Base-by-base conservation (phyloP, 768 basidiomycete species). In the Trametes punicea region DNA sequence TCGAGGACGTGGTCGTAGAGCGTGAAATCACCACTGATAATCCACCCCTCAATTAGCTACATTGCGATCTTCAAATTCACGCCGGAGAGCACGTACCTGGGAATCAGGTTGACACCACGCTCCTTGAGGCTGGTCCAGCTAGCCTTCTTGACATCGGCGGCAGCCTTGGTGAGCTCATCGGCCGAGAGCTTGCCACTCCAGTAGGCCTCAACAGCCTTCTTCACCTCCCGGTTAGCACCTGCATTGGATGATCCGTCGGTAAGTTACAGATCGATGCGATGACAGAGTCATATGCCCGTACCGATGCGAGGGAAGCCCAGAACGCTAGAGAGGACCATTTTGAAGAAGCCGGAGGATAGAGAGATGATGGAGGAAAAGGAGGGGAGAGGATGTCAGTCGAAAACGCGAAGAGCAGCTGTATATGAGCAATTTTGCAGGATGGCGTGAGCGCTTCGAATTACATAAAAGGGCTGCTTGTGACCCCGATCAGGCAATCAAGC, bases 1-100 rank as follows among this genome's bases (percentile, higher is more conserved):
- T 98, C 96, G 67, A 98, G 86, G 71, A 98, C 92, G 73, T 98
- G 96, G 75, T 98, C 96, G 73, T 98, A 99, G 60, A 99, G 85
- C 30, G 97, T 90, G 74, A 99, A 99, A 70, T 98, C 97, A 67
- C 96, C 96, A 67, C 97, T 99, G 31, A 45, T 46, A 56, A 49
- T 39, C 25, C 11, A 44, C 33, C 13, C 8, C 51, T 47, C 51
- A 29, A 51, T 60, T 18, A 58, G n/a, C 42, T 54, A 44, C 44
- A 56, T 16, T 6, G 38, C 34, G 57, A 63, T 53, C 41, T 55
- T 50, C 53, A 41, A 41, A 55, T 64, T 55, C 62, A 62, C 56
- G 31, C 31, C 36, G 49, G 46, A 49, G 46, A 27, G 20, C 25
- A 71, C 81, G 53, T 61, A 95, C 96, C 93, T 95, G 51, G 96